These are phyloP conservation scores for Pachysandra terminalis DNA, from an alignment of 164 flowering plant species.

Conservation along the genomic window DNA sequence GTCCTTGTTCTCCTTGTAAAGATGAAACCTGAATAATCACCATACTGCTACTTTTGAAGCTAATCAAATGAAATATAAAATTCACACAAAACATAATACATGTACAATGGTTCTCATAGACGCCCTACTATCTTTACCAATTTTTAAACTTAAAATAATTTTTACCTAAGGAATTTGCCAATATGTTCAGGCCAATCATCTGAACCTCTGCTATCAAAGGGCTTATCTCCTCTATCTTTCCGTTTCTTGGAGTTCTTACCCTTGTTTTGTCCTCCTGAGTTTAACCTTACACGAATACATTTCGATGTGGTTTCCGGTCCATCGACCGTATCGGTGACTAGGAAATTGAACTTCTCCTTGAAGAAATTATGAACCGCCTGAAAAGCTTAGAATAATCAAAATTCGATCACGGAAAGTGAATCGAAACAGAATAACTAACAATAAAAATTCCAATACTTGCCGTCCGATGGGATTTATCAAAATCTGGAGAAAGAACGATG, in stretches of 20 bases:
- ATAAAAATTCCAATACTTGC: conserved; percentile 40
- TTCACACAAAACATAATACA: no score
- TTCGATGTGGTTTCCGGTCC: conserved; percentile 75
- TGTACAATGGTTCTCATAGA: not conserved
- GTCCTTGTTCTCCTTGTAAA: conserved; percentile 96
- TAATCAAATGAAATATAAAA: not conserved
- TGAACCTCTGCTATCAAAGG: conserved; percentile 88
- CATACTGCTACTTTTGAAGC: not conserved
- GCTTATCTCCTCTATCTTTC: conserved; percentile 67
- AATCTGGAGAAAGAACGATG: conserved; percentile 71
- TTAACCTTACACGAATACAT: conserved; percentile 79
- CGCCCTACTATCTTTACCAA: not conserved
- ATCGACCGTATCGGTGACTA: conserved; percentile 89
- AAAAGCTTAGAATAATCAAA: conserved; percentile 11
- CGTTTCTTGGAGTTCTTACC: conserved; percentile 63
- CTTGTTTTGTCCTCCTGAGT: conserved; percentile 33
- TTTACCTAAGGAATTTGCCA: conserved; percentile 89
- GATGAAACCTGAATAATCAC: conserved; percentile 68
- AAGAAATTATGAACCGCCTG: conserved; percentile 89
- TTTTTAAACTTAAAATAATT: not conserved
- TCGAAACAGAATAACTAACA: conserved; percentile 3
- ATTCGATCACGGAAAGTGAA: not conserved
- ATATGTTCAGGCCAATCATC: conserved; percentile 72
- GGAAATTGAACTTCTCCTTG: conserved; percentile 76
- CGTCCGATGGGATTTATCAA: conserved; percentile 83